A percentile compares a stretch with the other conserved stretches of the same genome.
phyloP scores from a whole-genome alignment of 345 rosid species.

The Linum lewisii region DNA sequence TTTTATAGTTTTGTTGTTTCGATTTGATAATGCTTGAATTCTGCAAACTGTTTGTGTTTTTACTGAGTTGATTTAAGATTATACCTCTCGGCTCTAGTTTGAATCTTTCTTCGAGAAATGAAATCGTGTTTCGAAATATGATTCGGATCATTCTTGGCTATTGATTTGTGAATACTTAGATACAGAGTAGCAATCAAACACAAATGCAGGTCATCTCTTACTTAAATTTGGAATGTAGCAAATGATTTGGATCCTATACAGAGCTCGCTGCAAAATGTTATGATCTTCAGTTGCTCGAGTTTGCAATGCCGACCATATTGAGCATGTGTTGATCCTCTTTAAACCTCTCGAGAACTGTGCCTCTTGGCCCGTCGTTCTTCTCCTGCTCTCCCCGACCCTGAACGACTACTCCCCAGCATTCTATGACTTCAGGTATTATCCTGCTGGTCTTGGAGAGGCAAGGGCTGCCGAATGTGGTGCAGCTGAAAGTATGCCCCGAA shows the following conservation, averaged over 20 bases:
- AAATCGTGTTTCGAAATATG: background rate
- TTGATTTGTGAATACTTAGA: background rate
- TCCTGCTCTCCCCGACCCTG: constrained; percentile 29
- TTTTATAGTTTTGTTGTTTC: no score
- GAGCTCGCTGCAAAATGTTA: background rate
- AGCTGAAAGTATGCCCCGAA: constrained; percentile 57
- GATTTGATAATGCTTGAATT: no score
- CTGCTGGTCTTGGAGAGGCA: constrained; percentile 45
- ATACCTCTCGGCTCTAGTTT: no score
- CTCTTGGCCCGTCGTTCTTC: constrained; percentile 31
- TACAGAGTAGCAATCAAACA: background rate
- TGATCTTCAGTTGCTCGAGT: constrained; percentile 42
- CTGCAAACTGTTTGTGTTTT: no score
- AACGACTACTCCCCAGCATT: constrained; percentile 76
- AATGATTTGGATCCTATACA: background rate
- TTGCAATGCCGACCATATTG: constrained; percentile 75
- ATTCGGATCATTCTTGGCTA: no score
- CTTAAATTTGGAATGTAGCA: no score
- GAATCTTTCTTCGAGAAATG: background rate
- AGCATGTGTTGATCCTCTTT: constrained; percentile 90
- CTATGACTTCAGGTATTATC: constrained; percentile 62
- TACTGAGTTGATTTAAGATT: no score
- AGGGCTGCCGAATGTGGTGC: constrained; percentile 76
- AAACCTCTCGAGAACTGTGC: constrained; percentile 60
- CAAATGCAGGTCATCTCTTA: background rate